Percentiles rank a stretch among this genome's conserved stretches.
These are phyloP conservation scores for Lanmaoa rubissima DNA, from an alignment of 768 basidiomycete genomes.

Conservation along the genomic window DNA sequence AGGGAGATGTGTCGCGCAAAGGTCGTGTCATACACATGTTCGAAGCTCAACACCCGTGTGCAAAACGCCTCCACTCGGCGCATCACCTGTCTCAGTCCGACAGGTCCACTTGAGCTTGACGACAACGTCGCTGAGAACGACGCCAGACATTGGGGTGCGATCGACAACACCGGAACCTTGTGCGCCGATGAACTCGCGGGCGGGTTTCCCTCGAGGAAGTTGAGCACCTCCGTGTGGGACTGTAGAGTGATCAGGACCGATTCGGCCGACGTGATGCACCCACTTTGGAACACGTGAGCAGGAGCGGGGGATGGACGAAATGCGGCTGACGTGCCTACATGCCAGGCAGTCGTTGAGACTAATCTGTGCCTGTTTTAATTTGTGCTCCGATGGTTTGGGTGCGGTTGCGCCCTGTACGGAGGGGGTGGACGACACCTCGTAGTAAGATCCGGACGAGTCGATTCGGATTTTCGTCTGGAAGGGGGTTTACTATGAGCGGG, in stretches of 20 bases:
- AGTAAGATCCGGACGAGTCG: slow-evolving; percentile 82
- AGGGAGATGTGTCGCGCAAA: slow-evolving; percentile 88
- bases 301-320: background rate
- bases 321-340: slow-evolving; percentile 69
- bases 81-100: slow-evolving; percentile 60
- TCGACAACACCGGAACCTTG: slow-evolving; percentile 73
- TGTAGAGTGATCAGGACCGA: slow-evolving; percentile 95
- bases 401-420: slow-evolving; percentile 13
- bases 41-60: slow-evolving; percentile 64
- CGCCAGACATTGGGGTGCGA: slow-evolving; percentile 85
- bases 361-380: slow-evolving; percentile 91
- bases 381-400: slow-evolving; percentile 40
- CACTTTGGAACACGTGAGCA: slow-evolving; percentile 47
- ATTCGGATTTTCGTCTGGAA: slow-evolving; percentile 88
- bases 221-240: slow-evolving; percentile 89
- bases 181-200: slow-evolving; percentile 37
- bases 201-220: slow-evolving; percentile 64
- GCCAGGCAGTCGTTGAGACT: slow-evolving; percentile 97
- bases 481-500: slow-evolving; percentile 2
- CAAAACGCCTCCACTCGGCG: slow-evolving; percentile 72
- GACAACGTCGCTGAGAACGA: slow-evolving; percentile 68
- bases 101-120: slow-evolving; percentile 40
- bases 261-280: slow-evolving; percentile 98
- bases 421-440: slow-evolving; percentile 60
- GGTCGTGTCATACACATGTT: slow-evolving; percentile 90